Conservation (phyloP, 2,329 filamentous ascomycete genomes). For the Exserohilum turcica region DNA sequence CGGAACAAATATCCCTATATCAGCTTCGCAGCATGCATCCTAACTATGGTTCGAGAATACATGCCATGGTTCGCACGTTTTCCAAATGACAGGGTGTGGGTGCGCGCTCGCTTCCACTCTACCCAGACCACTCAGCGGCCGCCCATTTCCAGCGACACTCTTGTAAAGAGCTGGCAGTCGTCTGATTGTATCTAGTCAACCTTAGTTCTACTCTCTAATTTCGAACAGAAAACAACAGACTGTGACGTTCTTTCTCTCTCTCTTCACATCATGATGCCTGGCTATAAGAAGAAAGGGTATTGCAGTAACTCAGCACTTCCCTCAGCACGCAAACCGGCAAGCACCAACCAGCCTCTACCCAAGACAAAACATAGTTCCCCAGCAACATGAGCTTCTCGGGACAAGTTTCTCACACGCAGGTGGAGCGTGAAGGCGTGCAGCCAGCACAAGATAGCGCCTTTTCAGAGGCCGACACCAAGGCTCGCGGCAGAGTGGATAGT, state of each 20-base stretch:
- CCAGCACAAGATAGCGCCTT: too few relatives aligned
- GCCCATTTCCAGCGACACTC: not conserved
- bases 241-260: not conserved
- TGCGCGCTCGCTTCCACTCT: not conserved
- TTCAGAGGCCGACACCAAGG: not conserved
- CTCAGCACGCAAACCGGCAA: too few relatives aligned
- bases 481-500: not conserved
- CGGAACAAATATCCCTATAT: not conserved
- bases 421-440: not conserved
- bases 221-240: too few relatives aligned
- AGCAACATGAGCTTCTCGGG: not conserved
- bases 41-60: too few relatives aligned
- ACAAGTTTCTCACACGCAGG: not conserved
- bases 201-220: not conserved
- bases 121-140: not conserved
- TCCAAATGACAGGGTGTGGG: not conserved
- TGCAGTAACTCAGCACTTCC: too few relatives aligned
- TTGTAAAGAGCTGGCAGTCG: not conserved
- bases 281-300: not conserved
- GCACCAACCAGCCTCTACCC: too few relatives aligned
- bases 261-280: too few relatives aligned
- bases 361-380: not conserved
- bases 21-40: not conserved
- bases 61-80: not conserved
- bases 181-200: not conserved